Evolutionary conservation across 2,329 filamentous ascomycete species (phyloP).

Genomic region (Cordyceps fumosorosea): DNA sequence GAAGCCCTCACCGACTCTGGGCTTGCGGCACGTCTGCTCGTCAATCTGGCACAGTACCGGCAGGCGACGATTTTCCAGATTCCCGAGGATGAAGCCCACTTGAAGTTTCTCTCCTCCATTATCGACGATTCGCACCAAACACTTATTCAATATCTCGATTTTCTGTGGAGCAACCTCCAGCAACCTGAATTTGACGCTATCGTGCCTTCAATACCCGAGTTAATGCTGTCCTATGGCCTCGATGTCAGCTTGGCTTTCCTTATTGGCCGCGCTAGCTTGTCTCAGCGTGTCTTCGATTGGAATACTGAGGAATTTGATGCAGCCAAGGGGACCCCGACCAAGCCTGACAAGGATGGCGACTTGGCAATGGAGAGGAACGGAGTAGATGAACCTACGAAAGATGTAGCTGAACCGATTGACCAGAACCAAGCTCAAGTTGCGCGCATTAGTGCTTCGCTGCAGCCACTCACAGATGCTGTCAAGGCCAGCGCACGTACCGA

Average conservation of each 20-base stretch:
- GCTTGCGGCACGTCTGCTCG: constrained; percentile 74
- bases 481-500: constrained; percentile 53
- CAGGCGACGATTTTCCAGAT: constrained; percentile 76
- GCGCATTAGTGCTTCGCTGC: constrained; percentile 40
- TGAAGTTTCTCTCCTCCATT: constrained; percentile 83
- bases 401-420: constrained; percentile 23
- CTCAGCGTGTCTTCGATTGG: constrained; percentile 52
- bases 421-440: constrained; percentile 21
- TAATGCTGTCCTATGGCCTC: constrained; percentile 74
- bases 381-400: constrained; percentile 22
- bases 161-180: constrained; percentile 73
- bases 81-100: constrained; percentile 65
- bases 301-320: constrained; percentile 30
- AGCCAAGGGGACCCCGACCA: constrained; percentile 22
- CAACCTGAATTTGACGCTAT: constrained; percentile 69
- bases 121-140: constrained; percentile 86
- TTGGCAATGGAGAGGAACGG: constrained; percentile 39
- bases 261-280: constrained; percentile 69
- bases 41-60: constrained; percentile 84
- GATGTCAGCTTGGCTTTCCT: constrained; percentile 78
- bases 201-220: constrained; percentile 65
- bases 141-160: constrained; percentile 80
- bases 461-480: constrained; percentile 66
- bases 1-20: constrained; percentile 70
- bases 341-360: constrained; percentile 51